Evolutionary conservation across 148 eudicot genomes (phyloP), one percentile per base, ranked within the genome.

Genomic region (Nepenthes gracilis): DNA sequence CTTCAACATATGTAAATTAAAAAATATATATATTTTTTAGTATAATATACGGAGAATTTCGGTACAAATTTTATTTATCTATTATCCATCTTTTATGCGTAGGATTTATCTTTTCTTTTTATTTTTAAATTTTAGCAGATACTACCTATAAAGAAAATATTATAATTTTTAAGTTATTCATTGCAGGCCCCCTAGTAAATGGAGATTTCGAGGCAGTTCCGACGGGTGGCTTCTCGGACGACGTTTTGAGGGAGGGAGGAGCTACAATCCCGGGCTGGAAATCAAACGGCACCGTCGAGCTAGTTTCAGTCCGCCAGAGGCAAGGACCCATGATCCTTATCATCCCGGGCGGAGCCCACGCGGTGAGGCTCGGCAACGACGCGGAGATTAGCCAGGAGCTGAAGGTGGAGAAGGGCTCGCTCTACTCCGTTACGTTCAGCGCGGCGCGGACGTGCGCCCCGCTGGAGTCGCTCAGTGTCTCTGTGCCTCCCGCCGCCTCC

Each of bases 401-500:
- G 13, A 77, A 49, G 67, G 81, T 86, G 1, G 95, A 93, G 64
- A 93, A 88, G 47, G 95, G 92, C 33, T 60, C 84, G 1, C 58
- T 86, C 35, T 93, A 93, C 54, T 88, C 99, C 0, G 67, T 93
- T 63, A 84, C 96, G 3, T 93, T 93, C 70, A 86, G 95, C 40
- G 99, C 99, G 1, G 95, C 99, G 2, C 91, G 99, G 43, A 93
- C 99, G 2, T 93, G 99, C 62, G 96, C 99, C 0, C 99, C 88
- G 80, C 74, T 93, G 33, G 99, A 93, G 84, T 84, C 99, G 2
- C 85, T 93, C 40, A 93, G 89, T 64, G 89, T 93, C 36, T 93
- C 99, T 1, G 95, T 86, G 40, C 71, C 78, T 1, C 70, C 81
- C 0, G 83, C 92, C 1, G 77, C 95, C n/a, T 88, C 87, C 66